Evolutionary conservation across 2,329 filamentous ascomycete genomes (phyloP), one percentile per base, ranked within the genome.

Genomic region (Curvularia eragrostidis): DNA sequence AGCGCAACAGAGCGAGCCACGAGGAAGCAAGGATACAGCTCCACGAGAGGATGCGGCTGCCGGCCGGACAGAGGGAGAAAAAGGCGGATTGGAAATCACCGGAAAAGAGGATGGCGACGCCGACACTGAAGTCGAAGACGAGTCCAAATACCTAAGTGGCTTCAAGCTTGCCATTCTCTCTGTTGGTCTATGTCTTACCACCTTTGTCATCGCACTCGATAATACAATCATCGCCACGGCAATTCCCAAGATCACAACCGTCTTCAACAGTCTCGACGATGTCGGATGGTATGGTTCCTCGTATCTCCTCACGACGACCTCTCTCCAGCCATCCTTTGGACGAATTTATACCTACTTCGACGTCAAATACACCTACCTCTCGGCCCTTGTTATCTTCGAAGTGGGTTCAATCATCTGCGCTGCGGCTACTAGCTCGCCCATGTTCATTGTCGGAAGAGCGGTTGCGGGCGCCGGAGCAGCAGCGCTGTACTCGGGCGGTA

Each of bases 341-440:
- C 83, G 83, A 74, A 85, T 88, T 1, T 90, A 86, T 7, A 87
- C 84, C 49, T 84, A 83, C 70, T 86, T 86, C 62, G 75, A 80
- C 12, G 78, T 85, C 57, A 83, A 82, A 63, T 82, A 75, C 49
- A 79, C 78, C 1, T 87, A 83, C 66, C 74, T 87, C 5, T 72
- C 77, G 54, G 72, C 79, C 42, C 75, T 87, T 26, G n/a, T 75
- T 1, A 65, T 81, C 19, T 81, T 81, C 59, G 78, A 81, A 52
- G 21, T 86, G 0, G 85, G 85, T 1, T 85, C 82, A 0, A 62
- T 84, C 3, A 69, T 88, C n/a, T 87, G 84, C 59, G 85, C 53
- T 61, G 79, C 49, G 0, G 81, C 85, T 0, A 74, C 67, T 0
- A 82, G 77, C 9, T 84, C 82, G 0, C 62, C 72, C 0, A 83